Evolutionary conservation across 2,329 filamentous ascomycete species (phyloP), one percentile per base, ranked within the genome.

Genomic region (Fusarium globosum): DNA sequence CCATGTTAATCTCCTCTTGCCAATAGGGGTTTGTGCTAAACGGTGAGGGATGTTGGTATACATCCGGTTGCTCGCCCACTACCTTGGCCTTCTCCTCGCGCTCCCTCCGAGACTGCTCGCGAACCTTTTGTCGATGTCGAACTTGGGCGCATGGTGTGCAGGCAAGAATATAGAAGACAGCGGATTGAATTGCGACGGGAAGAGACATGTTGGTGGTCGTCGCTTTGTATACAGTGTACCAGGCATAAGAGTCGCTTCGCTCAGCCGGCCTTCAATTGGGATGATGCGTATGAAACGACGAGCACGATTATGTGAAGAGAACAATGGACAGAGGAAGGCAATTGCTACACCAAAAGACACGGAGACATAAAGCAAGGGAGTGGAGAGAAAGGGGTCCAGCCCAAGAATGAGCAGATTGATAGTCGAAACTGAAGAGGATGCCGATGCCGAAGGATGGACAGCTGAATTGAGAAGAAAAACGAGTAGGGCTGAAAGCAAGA

Each of bases 11-110:
- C 82, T 98, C 95, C 79, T 96, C 93, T 38, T 88, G 86, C 95
- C 95, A 98, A 83, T 94, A 94, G 18, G 92, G 92, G 78, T 98
- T 98, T 35, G 94, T 97, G 78, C 91, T 92, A 77, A 94, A 96
- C 2, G 94, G 93, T 49, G 91, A 90, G 4, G 93, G 95, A 78
- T 98, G 95, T 57, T 90, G 88, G 81, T 97, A 96, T 16, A 90
- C 82, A 45, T 89, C 90, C 1, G 94, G 93, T 80, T 95, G 90
- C 73, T 94, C 90, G 61, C 88, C 88, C 75, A 93, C 89, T 65
- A 91, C 82, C 67, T 86, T 89, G 51, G 88, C 87, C 80, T 93
- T 92, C 74, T 92, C 89, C 75, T 89, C 86, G 64, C 91, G 88
- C 69, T 92, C 91, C 77, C 88, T 88, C 79, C 90, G 90, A 56